Evolutionary conservation across 1,139 yeast genomes (phyloP), one percentile per base, ranked within the genome.

Genomic region (Lodderomyces parapsilosis): DNA sequence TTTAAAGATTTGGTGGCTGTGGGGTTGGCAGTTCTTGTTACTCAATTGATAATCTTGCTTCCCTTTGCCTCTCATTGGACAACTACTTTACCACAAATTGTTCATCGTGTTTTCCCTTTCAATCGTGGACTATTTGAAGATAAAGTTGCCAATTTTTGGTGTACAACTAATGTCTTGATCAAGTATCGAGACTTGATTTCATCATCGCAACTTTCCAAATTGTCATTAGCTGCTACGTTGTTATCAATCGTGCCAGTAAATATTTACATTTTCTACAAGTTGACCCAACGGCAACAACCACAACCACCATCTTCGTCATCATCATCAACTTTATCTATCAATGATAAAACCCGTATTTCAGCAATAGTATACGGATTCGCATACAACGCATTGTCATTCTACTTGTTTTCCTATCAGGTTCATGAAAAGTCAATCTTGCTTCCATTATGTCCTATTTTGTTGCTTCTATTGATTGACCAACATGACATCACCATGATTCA

Each of bases 131-230:
- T 94, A n/a, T 93, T 94, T 73, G 99, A 93, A 62, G 99, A 93
- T 60, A 93, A 93, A 62, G 99, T 94, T 11, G 97, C 96, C 40
- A 93, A 91, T 58, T 84, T 93, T 55, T 93, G 99, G 99, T 91
- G 99, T 62, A 84, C 95, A 8, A 70, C 90, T 2, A 93, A 93
- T 61, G 71, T 86, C 0, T 52, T 89, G 10, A 61, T 91, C 57
- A 93, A 93, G 59, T 84, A 89, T 56, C 81, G 79, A 50, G 58
- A 65, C 2, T 20, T 33, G 11, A 83, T 86, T 52, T 63, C 80
- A 1, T 68, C 73, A n/a, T 64, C 70, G 2, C 78, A 86, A 55
- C 69, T 93, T 34, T 86, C 88, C 43, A 60, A 70, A 38, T 53
- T 83, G 17, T 83, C 97, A 2, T 64, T 91, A 40, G 45, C 71